These are phyloP conservation scores for Phytopythium boreale DNA, from an alignment of 352 stramenopile genomes.

Conservation along the genomic window DNA sequence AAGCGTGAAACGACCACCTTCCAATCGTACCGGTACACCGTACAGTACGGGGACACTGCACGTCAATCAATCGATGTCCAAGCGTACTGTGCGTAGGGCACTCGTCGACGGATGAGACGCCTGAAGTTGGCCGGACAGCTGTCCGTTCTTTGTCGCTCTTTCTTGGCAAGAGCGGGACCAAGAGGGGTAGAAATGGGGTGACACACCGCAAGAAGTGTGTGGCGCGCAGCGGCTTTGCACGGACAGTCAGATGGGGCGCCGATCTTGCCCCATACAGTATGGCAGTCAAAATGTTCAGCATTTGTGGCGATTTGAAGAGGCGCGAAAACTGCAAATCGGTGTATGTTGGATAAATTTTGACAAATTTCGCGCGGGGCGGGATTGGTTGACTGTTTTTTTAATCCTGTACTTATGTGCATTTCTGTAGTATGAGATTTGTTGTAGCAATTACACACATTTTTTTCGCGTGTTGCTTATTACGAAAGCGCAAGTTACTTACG, in stretches of 20 bases:
- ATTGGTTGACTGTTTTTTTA: no score
- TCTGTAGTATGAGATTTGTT: not conserved
- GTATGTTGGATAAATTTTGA: not conserved
- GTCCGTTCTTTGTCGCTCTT: not conserved
- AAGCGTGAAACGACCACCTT: not conserved
- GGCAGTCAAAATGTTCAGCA: not conserved
- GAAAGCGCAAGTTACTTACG: not conserved
- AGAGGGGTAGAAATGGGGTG: not conserved
- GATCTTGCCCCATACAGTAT: not conserved
- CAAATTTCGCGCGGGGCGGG: not conserved
- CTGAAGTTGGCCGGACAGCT: not conserved
- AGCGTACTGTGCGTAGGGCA: not conserved
- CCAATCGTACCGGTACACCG: no score
- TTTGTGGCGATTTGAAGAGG: not conserved
- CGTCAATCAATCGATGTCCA: not conserved
- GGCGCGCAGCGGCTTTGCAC: not conserved
- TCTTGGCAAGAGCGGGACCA: not conserved
- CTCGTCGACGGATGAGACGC: not conserved
- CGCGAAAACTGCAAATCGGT: not conserved
- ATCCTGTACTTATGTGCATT: not conserved
- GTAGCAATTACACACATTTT: slow-evolving; percentile 1
- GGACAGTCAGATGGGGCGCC: not conserved
- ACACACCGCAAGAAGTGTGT: not conserved
- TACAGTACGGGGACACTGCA: not conserved
- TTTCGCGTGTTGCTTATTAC: not conserved